Base-by-base conservation (phyloP, 2,329 filamentous ascomycete species). In the Fusarium brevicatenulatum region DNA sequence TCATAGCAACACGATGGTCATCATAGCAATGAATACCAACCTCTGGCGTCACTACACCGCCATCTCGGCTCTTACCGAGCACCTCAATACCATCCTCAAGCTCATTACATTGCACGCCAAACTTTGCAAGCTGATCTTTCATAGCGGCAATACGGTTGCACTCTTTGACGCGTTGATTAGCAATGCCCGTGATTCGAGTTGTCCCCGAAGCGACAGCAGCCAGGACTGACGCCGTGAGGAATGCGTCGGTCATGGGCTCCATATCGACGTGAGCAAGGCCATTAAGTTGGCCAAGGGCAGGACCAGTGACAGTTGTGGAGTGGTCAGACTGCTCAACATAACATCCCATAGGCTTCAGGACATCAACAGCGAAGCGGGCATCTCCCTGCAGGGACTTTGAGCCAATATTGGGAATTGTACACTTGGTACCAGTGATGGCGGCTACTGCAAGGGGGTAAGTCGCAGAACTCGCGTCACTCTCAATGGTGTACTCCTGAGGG, bases 221-320 rank as follows among this genome's bases (percentile, higher is more conserved):
- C 52, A 99, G 88, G 9, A 97, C 95, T 4, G 95, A 97, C 23
- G 96, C 96, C 9, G 95, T 98, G 58, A 99, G 87, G 86, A 99
- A 99, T 54, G 96, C 96, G 82, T 99, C 96, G 0, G 96, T 99
- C 96, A 99, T 99, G 2, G 95, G 93, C 81, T 98, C 96, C 96
- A 99, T 99, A 78, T 99, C 95, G 34, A 99, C 91, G 66, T 95
- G 92, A 23, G 91, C 85, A 18, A 99, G 85, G 2, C 93, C 92
- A 76, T 91, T 91, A 43, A 99, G 85, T 21, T 88, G 83, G 16
- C 96, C 95, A 62, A 87, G 82, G 5, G 89, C 83, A n/a, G 96
- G 96, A 2, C 96, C 96, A 13, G 92, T 97, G 13, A 99, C 96
- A 0, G 95, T 98, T 3, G 96, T 99, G 2, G 95, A 97, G 23